phyloP scores from a whole-genome alignment of 495 filamentous ascomycete genomes.

The Penicillium diatomitis region DNA sequence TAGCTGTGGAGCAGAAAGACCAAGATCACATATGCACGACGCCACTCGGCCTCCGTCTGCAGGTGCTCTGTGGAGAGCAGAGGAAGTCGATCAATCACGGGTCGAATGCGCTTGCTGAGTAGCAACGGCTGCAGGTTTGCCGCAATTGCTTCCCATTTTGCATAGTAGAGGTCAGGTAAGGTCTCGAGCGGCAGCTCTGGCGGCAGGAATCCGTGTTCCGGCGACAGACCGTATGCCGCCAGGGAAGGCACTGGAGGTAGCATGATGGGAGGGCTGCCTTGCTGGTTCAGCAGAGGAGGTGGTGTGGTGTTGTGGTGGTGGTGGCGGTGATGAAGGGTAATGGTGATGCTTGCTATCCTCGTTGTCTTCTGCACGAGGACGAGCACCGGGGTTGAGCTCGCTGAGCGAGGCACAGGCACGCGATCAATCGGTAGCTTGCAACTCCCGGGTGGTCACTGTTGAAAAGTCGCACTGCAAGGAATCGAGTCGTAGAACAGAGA shows the following conservation, averaged over 20 bases:
- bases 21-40: constrained; percentile 78
- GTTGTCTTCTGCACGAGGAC: not conserved
- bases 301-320: too few species aligned
- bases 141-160: constrained; percentile 79
- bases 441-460: too few species aligned
- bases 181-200: constrained; percentile 66
- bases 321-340: too few species aligned
- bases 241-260: constrained; percentile 70
- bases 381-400: not conserved
- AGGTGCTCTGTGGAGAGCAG: constrained; percentile 73
- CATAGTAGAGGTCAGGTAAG: constrained; percentile 83
- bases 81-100: constrained; percentile 67
- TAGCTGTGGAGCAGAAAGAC: constrained; percentile 87
- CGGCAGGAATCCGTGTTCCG: constrained; percentile 81
- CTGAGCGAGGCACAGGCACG: not conserved
- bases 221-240: constrained; percentile 81
- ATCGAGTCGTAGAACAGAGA: too few species aligned
- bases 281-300: too few species aligned
- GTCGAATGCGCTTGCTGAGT: constrained; percentile 68
- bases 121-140: constrained; percentile 81
- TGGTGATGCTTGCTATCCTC: too few species aligned
- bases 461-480: too few species aligned
- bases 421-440: not conserved
- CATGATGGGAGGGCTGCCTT: constrained; percentile 40
- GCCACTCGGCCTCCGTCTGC: constrained; percentile 78